Percentiles rank a stretch among this genome's conserved stretches.
These are phyloP conservation scores for Ophiostoma australiae DNA, from an alignment of 2,329 filamentous ascomycete genomes.

Conservation along the genomic window DNA sequence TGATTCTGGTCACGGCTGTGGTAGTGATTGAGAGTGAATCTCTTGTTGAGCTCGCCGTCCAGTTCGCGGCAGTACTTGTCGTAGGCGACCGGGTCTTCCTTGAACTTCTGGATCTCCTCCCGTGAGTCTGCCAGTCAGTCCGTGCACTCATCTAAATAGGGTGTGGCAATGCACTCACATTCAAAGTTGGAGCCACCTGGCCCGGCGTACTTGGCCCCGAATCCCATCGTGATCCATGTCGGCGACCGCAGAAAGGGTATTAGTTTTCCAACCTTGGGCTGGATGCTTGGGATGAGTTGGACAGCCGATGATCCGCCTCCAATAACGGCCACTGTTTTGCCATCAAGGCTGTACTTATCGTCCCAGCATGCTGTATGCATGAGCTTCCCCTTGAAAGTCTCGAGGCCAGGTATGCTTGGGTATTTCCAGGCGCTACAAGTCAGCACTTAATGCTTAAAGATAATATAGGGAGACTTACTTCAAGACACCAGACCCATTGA, in stretches of 20 bases:
- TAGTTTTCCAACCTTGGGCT: constrained; percentile 21
- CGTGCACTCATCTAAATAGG: constrained; percentile 20
- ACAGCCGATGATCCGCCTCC: constrained; percentile 34
- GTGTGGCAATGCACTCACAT: constrained; percentile 36
- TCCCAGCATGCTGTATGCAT: constrained; percentile 32
- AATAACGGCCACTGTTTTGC: constrained; percentile 34
- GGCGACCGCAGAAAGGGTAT: constrained; percentile 23
- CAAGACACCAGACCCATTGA: constrained; percentile 27
- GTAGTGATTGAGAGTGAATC: constrained; percentile 21
- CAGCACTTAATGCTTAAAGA: not conserved
- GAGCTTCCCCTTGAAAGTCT: constrained; percentile 32
- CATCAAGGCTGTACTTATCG: constrained; percentile 24
- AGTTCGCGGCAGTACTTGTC: constrained; percentile 22
- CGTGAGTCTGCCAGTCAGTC: constrained; percentile 39
- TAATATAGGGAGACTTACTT: constrained; percentile 22
- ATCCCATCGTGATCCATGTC: constrained; percentile 58
- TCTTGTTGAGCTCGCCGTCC: constrained; percentile 24
- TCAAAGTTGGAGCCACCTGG: constrained; percentile 30
- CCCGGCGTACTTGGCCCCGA: constrained; percentile 42
- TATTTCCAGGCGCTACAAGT: constrained; percentile 25
- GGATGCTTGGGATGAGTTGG: constrained; percentile 32
- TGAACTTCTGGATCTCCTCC: constrained; percentile 53
- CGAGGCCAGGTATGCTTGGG: constrained; percentile 34
- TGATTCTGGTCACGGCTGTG: constrained; percentile 15
- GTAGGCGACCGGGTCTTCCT: constrained; percentile 40